Conservation (phyloP, 768 basidiomycete genomes). For the Lactarius deliciosus region DNA sequence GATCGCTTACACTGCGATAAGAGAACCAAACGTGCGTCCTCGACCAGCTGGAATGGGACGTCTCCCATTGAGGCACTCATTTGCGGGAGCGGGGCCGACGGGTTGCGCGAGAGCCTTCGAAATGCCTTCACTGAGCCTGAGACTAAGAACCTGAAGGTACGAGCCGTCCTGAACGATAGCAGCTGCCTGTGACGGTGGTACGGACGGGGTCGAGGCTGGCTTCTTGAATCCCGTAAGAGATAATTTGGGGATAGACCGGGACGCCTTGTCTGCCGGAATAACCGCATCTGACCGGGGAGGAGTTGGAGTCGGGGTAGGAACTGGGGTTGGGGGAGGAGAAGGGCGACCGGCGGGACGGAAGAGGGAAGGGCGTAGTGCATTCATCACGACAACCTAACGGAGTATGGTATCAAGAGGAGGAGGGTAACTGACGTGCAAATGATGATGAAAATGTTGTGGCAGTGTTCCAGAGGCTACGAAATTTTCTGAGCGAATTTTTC, state of each 20-base stretch:
- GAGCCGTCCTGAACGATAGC: constrained; percentile 73
- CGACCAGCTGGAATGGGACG: constrained; percentile 74
- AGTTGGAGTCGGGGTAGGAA: constrained; percentile 37
- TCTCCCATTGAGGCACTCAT: constrained; percentile 62
- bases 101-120: constrained; percentile 73
- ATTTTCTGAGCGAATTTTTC: constrained; percentile 35
- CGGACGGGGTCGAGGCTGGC: constrained; percentile 47
- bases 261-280: constrained; percentile 43
- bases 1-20: constrained; percentile 67
- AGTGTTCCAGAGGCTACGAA: constrained; percentile 20
- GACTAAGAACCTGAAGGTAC: constrained; percentile 71
- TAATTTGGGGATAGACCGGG: constrained; percentile 57
- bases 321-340: constrained; percentile 48
- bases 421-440: constrained; percentile 27
- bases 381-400: constrained; percentile 44
- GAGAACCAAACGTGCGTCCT: constrained; percentile 60
- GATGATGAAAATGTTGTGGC: constrained; percentile 28
- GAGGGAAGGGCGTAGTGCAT: constrained; percentile 65
- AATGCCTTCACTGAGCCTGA: constrained; percentile 80
- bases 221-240: constrained; percentile 60
- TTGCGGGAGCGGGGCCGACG: constrained; percentile 47
- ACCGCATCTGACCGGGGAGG: constrained; percentile 40
- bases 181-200: constrained; percentile 36
- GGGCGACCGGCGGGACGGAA: constrained; percentile 65
- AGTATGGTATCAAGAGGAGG: constrained; percentile 20